Evolutionary conservation across 106 monocot genomes (phyloP).

Genomic region (Phalaenopsis aphrodite): DNA sequence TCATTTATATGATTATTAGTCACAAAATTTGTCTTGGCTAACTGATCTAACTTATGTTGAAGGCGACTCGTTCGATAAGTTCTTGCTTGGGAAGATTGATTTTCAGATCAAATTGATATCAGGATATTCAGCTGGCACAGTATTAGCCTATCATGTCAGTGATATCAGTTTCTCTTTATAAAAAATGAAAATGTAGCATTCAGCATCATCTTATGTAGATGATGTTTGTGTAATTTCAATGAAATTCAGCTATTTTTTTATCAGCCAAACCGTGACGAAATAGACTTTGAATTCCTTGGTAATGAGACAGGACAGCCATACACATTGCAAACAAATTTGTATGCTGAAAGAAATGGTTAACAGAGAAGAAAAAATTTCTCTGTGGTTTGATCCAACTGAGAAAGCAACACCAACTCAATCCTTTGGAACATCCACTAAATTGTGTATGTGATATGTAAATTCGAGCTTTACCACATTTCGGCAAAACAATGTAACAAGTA

Average conservation of each 20-base stretch:
- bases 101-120: constrained; percentile 48
- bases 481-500: no score
- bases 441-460: constrained; percentile 24
- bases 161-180: neutral
- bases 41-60: no score
- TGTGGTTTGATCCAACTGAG: constrained; percentile 70
- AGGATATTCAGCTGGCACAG: constrained; percentile 47
- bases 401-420: constrained; percentile 55
- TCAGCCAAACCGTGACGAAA: constrained; percentile 37
- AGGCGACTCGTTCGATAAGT: constrained; percentile 37
- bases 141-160: constrained; percentile 44
- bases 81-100: constrained; percentile 44
- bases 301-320: constrained; percentile 42
- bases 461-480: no score
- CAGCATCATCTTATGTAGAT: no score
- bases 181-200: neutral
- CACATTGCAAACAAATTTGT: constrained; percentile 54
- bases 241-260: constrained; percentile 15
- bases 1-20: no score
- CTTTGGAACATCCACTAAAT: constrained; percentile 54
- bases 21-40: neutral
- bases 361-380: constrained; percentile 49
- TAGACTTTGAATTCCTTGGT: constrained; percentile 57
- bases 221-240: neutral
- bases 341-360: constrained; percentile 37